phyloP scores from a whole-genome alignment of 164 flowering plant genomes.

The Macadamia tetraphylla region DNA sequence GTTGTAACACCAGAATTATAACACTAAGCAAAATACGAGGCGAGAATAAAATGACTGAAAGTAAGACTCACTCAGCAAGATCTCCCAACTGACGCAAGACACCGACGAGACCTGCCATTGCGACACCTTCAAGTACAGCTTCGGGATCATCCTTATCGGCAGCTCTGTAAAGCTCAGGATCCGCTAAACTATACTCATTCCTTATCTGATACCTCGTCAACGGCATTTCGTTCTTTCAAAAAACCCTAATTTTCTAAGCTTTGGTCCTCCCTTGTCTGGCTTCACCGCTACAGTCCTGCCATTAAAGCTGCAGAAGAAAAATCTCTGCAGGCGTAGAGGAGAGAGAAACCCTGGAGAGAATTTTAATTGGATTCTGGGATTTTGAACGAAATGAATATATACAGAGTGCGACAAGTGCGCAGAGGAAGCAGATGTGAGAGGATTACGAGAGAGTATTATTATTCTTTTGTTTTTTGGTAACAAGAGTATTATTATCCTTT shows the following conservation, averaged over 20 bases:
- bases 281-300: conserved; percentile 14
- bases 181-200: conserved; percentile 82
- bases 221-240: conserved; percentile 52
- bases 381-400: background rate
- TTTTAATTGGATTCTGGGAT: conserved; percentile 7
- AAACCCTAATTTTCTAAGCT: conserved; percentile 19
- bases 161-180: conserved; percentile 77
- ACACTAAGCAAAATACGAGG: background rate
- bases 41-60: background rate
- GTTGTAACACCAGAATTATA: conserved; percentile 4
- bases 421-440: background rate
- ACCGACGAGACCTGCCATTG: conserved; percentile 98
- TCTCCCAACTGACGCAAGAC: conserved; percentile 93
- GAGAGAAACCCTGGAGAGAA: conserved; percentile 1
- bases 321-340: background rate
- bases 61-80: conserved; percentile 75
- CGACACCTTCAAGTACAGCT: conserved; percentile 90
- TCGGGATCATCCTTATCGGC: conserved; percentile 96
- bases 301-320: conserved; percentile 3
- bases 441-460: background rate
- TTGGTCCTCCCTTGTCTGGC: background rate
- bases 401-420: background rate
- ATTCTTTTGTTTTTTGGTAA: too few species aligned
- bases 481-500: too few species aligned
- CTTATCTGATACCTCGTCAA: conserved; percentile 66